Conservation (phyloP, 2,329 filamentous ascomycete genomes). For the Fusarium sp. region DNA sequence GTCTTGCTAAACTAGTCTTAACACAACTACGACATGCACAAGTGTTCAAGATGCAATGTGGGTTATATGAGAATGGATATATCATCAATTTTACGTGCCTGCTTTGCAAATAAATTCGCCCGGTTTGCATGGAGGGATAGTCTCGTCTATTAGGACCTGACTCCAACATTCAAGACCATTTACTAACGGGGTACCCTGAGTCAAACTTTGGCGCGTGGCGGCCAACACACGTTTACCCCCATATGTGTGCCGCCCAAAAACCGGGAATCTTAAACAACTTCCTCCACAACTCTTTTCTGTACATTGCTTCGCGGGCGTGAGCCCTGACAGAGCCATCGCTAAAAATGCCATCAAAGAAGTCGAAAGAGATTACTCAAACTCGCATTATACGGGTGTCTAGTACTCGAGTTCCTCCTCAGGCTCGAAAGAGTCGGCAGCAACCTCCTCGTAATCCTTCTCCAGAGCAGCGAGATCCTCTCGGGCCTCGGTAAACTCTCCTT, state of each 20-base stretch:
- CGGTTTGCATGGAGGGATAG: constrained; percentile 39
- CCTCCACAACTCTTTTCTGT: constrained; percentile 39
- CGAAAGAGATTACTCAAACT: constrained; percentile 37
- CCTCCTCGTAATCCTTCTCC: constrained; percentile 89
- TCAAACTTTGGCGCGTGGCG: constrained; percentile 39
- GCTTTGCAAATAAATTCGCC: constrained; percentile 42
- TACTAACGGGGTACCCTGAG: constrained; percentile 43
- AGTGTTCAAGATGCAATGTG: background rate
- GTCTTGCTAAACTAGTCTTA: background rate
- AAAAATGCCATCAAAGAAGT: constrained; percentile 40
- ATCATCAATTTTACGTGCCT: constrained; percentile 51
- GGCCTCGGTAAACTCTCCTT: constrained; percentile 89
- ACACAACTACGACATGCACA: background rate
- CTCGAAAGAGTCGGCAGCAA: constrained; percentile 77
- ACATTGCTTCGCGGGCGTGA: constrained; percentile 32
- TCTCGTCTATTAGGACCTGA: constrained; percentile 49
- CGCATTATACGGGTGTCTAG: constrained; percentile 60
- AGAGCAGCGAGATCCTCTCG: constrained; percentile 87
- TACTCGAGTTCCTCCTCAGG: constrained; percentile 79
- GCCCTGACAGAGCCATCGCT: constrained; percentile 27
- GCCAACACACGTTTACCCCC: constrained; percentile 42
- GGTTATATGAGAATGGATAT: constrained; percentile 43
- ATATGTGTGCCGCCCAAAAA: constrained; percentile 42
- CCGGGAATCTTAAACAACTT: constrained; percentile 48
- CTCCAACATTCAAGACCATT: constrained; percentile 44